These are phyloP conservation scores for Peronosclerospora sorghi DNA, from an alignment of 352 stramenopile species.

Conservation along the genomic window DNA sequence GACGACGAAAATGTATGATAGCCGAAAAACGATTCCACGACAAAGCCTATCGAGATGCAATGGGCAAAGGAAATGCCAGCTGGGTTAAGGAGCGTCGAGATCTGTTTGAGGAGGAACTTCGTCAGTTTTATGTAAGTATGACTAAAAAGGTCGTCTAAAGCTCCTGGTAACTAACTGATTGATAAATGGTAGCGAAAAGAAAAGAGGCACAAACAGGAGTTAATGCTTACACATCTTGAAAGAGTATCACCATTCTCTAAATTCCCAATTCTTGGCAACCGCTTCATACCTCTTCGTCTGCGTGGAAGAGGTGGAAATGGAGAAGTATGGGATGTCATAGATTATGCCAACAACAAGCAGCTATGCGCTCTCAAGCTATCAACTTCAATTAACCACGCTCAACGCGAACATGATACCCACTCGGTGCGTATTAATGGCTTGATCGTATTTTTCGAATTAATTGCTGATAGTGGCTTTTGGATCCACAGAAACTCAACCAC, in stretches of 20 bases:
- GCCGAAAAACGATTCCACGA: slow-evolving; percentile 64
- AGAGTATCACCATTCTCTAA: slow-evolving; percentile 67
- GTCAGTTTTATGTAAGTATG: slow-evolving; percentile 49
- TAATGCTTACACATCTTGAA: slow-evolving; percentile 61
- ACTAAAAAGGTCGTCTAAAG: not conserved
- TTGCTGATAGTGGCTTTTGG: slow-evolving; percentile 3
- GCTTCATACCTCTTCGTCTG: slow-evolving; percentile 52
- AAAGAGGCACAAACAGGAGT: slow-evolving; percentile 63
- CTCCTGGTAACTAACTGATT: not conserved
- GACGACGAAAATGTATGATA: slow-evolving; percentile 50
- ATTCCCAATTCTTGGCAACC: slow-evolving; percentile 58
- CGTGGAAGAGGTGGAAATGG: slow-evolving; percentile 67
- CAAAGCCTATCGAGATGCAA: slow-evolving; percentile 36
- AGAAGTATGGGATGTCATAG: slow-evolving; percentile 73
- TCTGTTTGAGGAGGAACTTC: slow-evolving; percentile 39
- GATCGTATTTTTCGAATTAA: not conserved
- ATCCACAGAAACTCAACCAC: slow-evolving; percentile 48
- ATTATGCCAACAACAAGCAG: slow-evolving; percentile 55
- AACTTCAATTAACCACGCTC: slow-evolving; percentile 54
- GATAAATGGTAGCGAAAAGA: slow-evolving; percentile 43
- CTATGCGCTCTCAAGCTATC: slow-evolving; percentile 62
- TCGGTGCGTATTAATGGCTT: slow-evolving; percentile 28
- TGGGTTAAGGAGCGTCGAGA: slow-evolving; percentile 37
- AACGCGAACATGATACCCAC: slow-evolving; percentile 60
- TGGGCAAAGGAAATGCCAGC: slow-evolving; percentile 32